A percentile compares a stretch with the other conserved stretches of the same genome.
Evolutionary conservation across 2,329 filamentous ascomycete species (phyloP).

Genomic region (Clonostachys solani): DNA sequence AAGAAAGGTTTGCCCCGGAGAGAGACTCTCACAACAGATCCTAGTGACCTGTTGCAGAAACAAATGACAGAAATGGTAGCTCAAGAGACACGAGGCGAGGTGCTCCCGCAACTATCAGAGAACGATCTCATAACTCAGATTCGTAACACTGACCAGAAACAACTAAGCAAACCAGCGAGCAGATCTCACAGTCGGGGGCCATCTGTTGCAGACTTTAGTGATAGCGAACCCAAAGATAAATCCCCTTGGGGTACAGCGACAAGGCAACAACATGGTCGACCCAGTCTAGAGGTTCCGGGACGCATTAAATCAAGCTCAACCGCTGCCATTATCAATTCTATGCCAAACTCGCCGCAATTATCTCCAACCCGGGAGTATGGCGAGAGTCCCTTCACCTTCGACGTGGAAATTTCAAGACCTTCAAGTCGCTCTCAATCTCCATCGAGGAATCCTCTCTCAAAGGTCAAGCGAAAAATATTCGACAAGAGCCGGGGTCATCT

Average conservation of each 20-base stretch:
- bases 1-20: slow-evolving; percentile 24
- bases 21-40: slow-evolving; percentile 41
- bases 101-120: slow-evolving; percentile 22
- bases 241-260: slow-evolving; percentile 11
- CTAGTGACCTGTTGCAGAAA: slow-evolving; percentile 51
- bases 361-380: background rate
- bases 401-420: background rate
- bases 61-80: slow-evolving; percentile 60
- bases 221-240: slow-evolving; percentile 26
- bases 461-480: slow-evolving; percentile 51
- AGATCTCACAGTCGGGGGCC: slow-evolving; percentile 25
- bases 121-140: slow-evolving; percentile 17
- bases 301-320: slow-evolving; percentile 12
- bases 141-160: slow-evolving; percentile 14
- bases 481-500: slow-evolving; percentile 45
- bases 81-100: slow-evolving; percentile 42
- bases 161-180: slow-evolving; percentile 18
- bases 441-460: slow-evolving; percentile 51
- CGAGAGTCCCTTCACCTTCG: background rate
- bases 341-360: background rate
- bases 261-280: slow-evolving; percentile 21
- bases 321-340: background rate
- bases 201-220: slow-evolving; percentile 32
- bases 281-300: slow-evolving; percentile 46
- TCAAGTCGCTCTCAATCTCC: slow-evolving; percentile 60